Evolutionary conservation across 2,329 filamentous ascomycete genomes (phyloP), one percentile per base, ranked within the genome.

Genomic region (Cryphonectria japonica): DNA sequence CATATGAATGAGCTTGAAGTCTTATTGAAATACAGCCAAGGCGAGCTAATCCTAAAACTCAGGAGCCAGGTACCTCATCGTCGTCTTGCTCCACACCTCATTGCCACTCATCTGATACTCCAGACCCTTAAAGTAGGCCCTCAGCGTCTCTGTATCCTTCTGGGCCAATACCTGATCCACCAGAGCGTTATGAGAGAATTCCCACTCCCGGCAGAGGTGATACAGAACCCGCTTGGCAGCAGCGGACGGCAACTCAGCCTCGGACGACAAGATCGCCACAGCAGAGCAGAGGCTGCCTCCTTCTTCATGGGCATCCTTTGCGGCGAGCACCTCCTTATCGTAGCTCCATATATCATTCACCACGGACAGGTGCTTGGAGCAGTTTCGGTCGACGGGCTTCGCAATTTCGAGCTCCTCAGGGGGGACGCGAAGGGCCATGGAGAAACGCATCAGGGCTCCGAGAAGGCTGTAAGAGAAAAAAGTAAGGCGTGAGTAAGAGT

Each of bases 341-440:
- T 70, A 83, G 72, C 77, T 80, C 68, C 75, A 80, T 70, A 83
- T 82, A 71, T 84, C 82, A 74, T 83, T 83, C 39, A 84, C 74
- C 7, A 83, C 73, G 2, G 80, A 79, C 60, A 83, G 75, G 61
- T 83, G 82, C 71, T 79, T 79, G 5, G 77, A 74, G 70, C 76
- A 80, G 70, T 80, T 82, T 41, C 70, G 59, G 19, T 84, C 81
- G 7, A 82, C 66, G 0, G 73, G 54, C 0, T 70, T 57, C 2
- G 79, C 71, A 0, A 67, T 39, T 0, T 67, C 61, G 0, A 81
- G 72, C n/a, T 83, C 79, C 1, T 73, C 69, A 0, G 72, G n/a
- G 0, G 70, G 73, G 1, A 82, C 66, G 8, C 74, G 70, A 0
- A 83, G 74, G 7, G 68, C 74, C 77, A 80, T 82, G 14, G 73